Base-by-base conservation (phyloP, 768 basidiomycete species). In the Tylopilus sp. region DNA sequence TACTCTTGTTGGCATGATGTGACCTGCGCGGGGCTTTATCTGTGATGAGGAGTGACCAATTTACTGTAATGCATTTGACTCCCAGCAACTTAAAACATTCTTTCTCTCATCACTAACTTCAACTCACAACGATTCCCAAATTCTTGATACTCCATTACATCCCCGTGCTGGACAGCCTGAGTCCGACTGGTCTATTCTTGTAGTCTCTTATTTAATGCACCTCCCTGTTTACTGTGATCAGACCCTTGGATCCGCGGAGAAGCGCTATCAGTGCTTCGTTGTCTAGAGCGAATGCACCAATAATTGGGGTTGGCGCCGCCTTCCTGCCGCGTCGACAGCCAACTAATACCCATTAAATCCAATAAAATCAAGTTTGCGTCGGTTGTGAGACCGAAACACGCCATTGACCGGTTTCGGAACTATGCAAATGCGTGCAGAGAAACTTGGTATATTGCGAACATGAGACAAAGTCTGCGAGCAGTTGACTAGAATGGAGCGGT, bases 41-140 rank as follows among this genome's bases (percentile, higher is more conserved):
- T 45, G 44, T 23, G 40, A 48, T 47, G 48, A 36, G 43, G 30
- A 40, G 40, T 39, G 33, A 49, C 42, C 45, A 50, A 51, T 55
- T 50, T 54, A 55, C 44, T 52, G 46, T 61, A 55, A 50, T 36
- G 46, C 48, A 55, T 44, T 52, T 40, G 23, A 36, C 56, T 33
- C 20, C 10, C 7, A 30, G 40, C 28, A 40, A 31, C 55, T 13
- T 31, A 31, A 40, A n/a, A 48, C 31, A 25, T n/a, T 23, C 33
- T 33, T 21, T 36, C 3, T 36, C n/a, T n/a, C n/a, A 18, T 18
- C 15, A 9, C 13, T 13, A 9, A 4, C 6, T 8, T n/a, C 17
- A 35, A 36, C 36, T 36, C n/a, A 17, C n/a, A 18, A 18, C 36
- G 7, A 21, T 41, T 33, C 26, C 28, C 25, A 28, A 15, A 28